Evolutionary conservation across 805 yeast genomes (phyloP).

Genomic region (Monosporozyma unispora): DNA sequence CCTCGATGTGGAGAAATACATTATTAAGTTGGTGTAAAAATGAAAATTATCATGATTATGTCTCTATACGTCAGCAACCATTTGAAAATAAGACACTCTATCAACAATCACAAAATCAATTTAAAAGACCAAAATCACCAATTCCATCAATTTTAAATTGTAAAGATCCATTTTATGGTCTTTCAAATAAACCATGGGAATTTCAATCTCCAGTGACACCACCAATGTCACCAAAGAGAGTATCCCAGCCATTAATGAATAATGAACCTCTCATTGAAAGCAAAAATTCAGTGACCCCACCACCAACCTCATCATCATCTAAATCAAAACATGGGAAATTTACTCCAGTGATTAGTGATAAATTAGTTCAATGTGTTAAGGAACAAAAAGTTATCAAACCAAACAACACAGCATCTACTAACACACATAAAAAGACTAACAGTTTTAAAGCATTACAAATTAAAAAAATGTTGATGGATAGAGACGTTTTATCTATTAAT

Average conservation of each 20-base stretch:
- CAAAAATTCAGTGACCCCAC: not conserved
- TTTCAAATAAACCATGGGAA: slow-evolving; percentile 10
- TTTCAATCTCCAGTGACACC: slow-evolving; percentile 26
- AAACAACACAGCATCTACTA: not conserved
- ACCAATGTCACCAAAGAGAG: slow-evolving; percentile 18
- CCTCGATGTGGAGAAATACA: slow-evolving; percentile 27
- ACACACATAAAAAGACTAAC: slow-evolving; percentile 27
- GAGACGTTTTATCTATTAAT: slow-evolving; percentile 16
- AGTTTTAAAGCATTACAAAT: slow-evolving; percentile 31
- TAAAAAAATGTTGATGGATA: slow-evolving; percentile 24
- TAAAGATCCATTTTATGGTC: slow-evolving; percentile 23
- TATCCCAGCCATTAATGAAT: not conserved
- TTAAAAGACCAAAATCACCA: not conserved
- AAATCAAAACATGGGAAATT: slow-evolving; percentile 5
- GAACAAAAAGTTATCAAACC: slow-evolving; percentile 5
- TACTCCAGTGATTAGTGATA: slow-evolving; percentile 13
- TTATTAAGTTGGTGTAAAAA: slow-evolving; percentile 29
- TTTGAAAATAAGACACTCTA: slow-evolving; percentile 1
- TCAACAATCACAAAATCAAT: too few relatives aligned
- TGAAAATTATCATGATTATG: slow-evolving; percentile 25
- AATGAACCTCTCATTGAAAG: not conserved
- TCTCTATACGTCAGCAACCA: slow-evolving; percentile 13
- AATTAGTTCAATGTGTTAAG: slow-evolving; percentile 26
- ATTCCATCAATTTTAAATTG: slow-evolving; percentile 25
- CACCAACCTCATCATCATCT: too few relatives aligned